These are phyloP conservation scores for Beauveria caledonica DNA, from an alignment of 2,329 filamentous ascomycete genomes.

Conservation along the genomic window DNA sequence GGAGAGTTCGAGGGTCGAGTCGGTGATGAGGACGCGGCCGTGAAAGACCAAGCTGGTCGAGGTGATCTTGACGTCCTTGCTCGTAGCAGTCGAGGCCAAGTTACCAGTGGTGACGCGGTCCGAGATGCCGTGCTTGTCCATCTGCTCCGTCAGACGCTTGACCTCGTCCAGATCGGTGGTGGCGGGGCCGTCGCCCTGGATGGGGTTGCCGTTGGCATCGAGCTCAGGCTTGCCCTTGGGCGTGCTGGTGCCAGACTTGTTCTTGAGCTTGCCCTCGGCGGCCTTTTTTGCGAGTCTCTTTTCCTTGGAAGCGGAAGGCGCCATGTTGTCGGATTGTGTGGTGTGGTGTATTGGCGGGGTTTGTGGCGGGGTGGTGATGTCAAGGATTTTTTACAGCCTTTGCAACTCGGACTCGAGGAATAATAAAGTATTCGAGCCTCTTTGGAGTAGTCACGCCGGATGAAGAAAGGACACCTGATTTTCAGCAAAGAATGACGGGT, in stretches of 20 bases:
- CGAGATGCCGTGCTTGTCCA: constrained; percentile 92
- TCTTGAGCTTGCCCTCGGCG: constrained; percentile 60
- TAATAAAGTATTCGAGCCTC: constrained; percentile 6
- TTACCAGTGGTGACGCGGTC: constrained; percentile 98
- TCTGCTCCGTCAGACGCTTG: constrained; percentile 81
- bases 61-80: constrained; percentile 95
- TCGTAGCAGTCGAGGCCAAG: constrained; percentile 71
- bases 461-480: neutral
- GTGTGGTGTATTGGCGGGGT: constrained; percentile 12
- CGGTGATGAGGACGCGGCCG: constrained; percentile 89
- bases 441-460: neutral
- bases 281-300: constrained; percentile 66
- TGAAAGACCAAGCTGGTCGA: constrained; percentile 94
- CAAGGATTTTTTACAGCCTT: neutral
- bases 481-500: constrained; percentile 7
- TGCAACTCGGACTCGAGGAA: constrained; percentile 1
- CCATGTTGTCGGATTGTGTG: constrained; percentile 41
- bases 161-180: constrained; percentile 66
- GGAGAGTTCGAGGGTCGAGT: constrained; percentile 87
- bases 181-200: constrained; percentile 54
- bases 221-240: constrained; percentile 62
- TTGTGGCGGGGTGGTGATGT: neutral
- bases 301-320: constrained; percentile 63
- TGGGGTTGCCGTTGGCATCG: constrained; percentile 52
- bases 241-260: constrained; percentile 64